phyloP scores from a whole-genome alignment of 768 basidiomycete genomes.

The Russula vinacea region DNA sequence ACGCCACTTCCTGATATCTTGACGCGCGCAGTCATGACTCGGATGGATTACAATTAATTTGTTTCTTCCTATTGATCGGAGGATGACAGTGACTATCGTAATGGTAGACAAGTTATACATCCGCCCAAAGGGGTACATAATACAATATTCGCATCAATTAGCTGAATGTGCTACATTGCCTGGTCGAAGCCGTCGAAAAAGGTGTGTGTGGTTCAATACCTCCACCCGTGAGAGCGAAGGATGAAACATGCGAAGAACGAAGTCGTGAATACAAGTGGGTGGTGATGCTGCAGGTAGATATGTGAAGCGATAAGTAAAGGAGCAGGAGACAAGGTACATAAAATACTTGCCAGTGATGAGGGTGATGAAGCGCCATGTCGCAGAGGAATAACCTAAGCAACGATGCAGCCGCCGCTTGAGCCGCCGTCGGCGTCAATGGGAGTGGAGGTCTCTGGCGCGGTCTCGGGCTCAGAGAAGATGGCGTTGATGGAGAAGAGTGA shows the following conservation, averaged over 20 bases:
- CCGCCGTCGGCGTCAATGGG: slow-evolving; percentile 9
- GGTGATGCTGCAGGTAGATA: background rate
- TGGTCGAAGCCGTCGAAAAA: background rate
- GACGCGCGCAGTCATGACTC: too few species aligned
- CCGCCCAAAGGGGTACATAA: background rate
- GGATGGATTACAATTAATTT: background rate
- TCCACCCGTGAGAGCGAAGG: background rate
- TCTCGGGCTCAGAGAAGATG: background rate
- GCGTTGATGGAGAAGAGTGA: background rate
- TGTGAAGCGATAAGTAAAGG: background rate
- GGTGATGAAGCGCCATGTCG: background rate
- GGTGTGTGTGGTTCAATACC: background rate
- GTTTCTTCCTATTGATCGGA: slow-evolving; percentile 7
- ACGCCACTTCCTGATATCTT: background rate
- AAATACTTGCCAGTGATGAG: background rate
- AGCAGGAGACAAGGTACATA: background rate
- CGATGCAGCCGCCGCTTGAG: background rate
- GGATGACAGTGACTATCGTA: background rate
- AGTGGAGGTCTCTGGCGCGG: background rate
- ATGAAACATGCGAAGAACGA: background rate
- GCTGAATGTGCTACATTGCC: background rate
- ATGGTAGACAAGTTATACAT: slow-evolving; percentile 9
- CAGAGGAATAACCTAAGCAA: slow-evolving; percentile 2
- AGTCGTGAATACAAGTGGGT: background rate
- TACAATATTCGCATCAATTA: slow-evolving; percentile 4